Conservation (phyloP, 179 eudicot species). For the Nepenthes alata region DNA sequence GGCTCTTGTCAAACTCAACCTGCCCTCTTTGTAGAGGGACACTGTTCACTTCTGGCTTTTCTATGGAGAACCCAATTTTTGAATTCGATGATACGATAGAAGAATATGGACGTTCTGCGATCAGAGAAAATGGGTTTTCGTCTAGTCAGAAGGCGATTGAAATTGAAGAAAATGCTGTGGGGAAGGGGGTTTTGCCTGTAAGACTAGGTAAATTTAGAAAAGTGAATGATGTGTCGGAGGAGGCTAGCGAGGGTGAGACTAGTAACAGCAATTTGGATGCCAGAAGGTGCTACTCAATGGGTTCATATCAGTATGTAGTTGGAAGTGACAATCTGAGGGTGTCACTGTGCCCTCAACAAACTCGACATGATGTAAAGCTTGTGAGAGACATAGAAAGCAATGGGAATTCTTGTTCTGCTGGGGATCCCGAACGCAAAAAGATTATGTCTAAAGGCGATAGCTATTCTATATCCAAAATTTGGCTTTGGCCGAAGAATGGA, state of each 20-base stretch:
- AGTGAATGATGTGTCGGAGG: neutral
- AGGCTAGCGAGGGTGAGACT: slow-evolving; percentile 3
- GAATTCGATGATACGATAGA: slow-evolving; percentile 1
- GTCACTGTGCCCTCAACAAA: slow-evolving; percentile 7
- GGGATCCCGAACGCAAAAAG: slow-evolving; percentile 4
- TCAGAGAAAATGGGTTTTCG: slow-evolving; percentile 4
- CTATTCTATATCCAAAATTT: slow-evolving; percentile 12
- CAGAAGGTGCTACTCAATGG: slow-evolving; percentile 13
- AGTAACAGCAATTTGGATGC: slow-evolving; percentile 6
- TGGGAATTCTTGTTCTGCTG: neutral
- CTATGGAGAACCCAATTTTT: slow-evolving; percentile 1
- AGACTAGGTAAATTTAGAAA: slow-evolving; percentile 14
- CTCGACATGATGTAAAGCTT: neutral
- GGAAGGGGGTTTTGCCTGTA: slow-evolving; percentile 5
- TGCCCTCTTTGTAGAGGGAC: slow-evolving; percentile 15
- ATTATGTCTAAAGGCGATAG: slow-evolving; percentile 9
- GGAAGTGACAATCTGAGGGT: slow-evolving; percentile 7
- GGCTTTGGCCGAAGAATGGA: slow-evolving; percentile 14
- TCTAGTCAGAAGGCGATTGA: slow-evolving; percentile 3
- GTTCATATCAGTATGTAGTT: slow-evolving; percentile 9
- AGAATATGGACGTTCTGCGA: neutral
- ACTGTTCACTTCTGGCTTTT: slow-evolving; percentile 3
- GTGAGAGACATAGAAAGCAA: neutral
- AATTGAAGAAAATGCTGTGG: neutral
- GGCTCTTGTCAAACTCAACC: slow-evolving; percentile 10